Base-by-base conservation (phyloP, 2,329 filamentous ascomycete genomes). In the Aureobasidium sp. region DNA sequence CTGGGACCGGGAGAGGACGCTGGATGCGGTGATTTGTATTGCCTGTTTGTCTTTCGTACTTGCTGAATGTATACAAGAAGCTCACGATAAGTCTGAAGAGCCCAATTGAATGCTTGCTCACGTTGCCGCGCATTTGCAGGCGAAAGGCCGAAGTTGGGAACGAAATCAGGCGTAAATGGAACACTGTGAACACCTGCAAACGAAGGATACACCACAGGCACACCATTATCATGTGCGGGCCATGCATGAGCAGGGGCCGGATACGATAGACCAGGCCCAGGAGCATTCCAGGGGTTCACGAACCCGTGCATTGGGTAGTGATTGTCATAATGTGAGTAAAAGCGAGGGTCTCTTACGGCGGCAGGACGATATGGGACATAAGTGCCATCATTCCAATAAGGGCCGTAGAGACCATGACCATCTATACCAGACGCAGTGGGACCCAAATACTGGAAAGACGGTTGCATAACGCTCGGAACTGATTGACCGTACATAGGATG, bases 381-480 rank as follows among this genome's bases (percentile, higher is more conserved):
- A 9, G 79, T 82, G n/a, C 83, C 84, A 75, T 86, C 81, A 24
- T 84, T 82, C 82, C 83, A 86, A 68, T 86, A 86, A 32, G 83
- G 83, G 0, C 84, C 84, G 71, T 83, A 86, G 5, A 81, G 78
- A 9, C 81, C 82, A 34, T 78, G 76, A 50, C 81, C 81, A 61
- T 79, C 78, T 34, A 80, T 79, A 59, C 82, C 82, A 1, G 83
- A 81, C 34, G 82, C 82, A 8, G 83, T 85, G 32, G 83, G 82
- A 2, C 82, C 83, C 55, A 82, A 79, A 66, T 82, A 81, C 56
- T 85, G 84, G 63, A 84, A 77, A 27, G 80, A 75, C 34, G 85
- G 82, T 52, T 87, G 82, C 15, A 86, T 75, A 9, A 84, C 83
- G 1, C 81, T 85, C 13, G 83, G 83, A 24, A 84, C 74, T 62